Evolutionary conservation across 371 early-diverging fungal species (phyloP).

Genomic region (Sporodiniella umbellata): DNA sequence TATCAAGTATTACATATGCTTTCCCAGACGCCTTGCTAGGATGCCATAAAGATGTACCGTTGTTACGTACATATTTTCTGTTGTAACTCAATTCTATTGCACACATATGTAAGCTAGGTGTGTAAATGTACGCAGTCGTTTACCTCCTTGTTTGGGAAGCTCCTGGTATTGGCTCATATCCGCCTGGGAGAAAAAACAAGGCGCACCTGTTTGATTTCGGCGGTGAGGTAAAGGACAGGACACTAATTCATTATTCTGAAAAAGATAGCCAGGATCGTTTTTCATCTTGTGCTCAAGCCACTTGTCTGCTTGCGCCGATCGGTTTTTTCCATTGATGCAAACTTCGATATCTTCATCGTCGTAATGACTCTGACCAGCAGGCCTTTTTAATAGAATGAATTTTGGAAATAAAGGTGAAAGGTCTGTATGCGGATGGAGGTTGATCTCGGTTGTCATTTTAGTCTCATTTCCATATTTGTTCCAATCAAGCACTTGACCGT

Average conservation of each 20-base stretch:
- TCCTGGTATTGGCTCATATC: constrained; percentile 8
- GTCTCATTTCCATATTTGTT: constrained; percentile 12
- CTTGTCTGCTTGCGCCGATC: constrained; percentile 31
- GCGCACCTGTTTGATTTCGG: constrained; percentile 33
- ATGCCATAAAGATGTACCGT: constrained; percentile 12
- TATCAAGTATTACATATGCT: constrained; percentile 37
- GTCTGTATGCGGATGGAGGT: constrained; percentile 33
- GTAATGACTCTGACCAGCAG: constrained; percentile 9
- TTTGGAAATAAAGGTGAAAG: constrained; percentile 44
- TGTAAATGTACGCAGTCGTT: too few species aligned
- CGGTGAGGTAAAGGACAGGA: constrained; percentile 38
- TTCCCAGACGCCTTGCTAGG: constrained; percentile 1
- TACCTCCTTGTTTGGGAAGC: constrained; percentile 29
- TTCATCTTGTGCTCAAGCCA: constrained; percentile 35
- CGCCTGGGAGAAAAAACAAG: constrained; percentile 27
- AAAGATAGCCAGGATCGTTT: constrained; percentile 35
- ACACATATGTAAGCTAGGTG: too few species aligned
- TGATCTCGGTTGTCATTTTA: constrained; percentile 26
- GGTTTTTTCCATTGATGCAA: constrained; percentile 33
- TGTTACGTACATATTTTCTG: background rate
- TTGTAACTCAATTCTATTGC: too few species aligned
- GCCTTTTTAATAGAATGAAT: constrained; percentile 32
- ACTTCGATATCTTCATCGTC: constrained; percentile 17
- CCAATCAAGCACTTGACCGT: constrained; percentile 41
- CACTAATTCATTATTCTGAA: constrained; percentile 15